phyloP scores from a whole-genome alignment of 371 early-diverging fungal species.

The Conidiobolus incongruus region DNA sequence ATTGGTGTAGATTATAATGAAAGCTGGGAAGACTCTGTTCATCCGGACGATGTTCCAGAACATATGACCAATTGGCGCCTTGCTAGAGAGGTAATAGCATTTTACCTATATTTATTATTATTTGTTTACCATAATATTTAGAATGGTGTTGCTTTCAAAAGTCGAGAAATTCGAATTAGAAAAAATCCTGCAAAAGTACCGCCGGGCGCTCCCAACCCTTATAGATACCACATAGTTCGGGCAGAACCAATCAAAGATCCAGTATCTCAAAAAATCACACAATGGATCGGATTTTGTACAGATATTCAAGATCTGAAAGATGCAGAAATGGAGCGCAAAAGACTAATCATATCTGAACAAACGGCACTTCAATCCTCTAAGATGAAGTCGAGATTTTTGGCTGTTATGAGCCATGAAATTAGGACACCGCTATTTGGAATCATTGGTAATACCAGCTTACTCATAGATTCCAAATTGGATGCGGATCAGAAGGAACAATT shows the following conservation, averaged over 20 bases:
- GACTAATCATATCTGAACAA: neutral
- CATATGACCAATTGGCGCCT: too few species aligned
- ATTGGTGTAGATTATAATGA: conserved; percentile 1
- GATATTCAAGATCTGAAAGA: conserved; percentile 4
- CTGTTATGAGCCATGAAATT: conserved; percentile 4
- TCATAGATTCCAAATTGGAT: conserved; percentile 1
- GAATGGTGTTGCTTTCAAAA: neutral
- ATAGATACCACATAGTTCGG: conserved; percentile 1
- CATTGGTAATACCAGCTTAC: conserved; percentile 1
- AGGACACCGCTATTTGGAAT: conserved; percentile 4
- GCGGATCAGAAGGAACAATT: neutral
- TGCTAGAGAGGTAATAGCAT: too few species aligned
- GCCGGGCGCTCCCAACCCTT: neutral
- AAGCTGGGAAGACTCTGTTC: conserved; percentile 1
- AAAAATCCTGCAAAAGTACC: neutral
- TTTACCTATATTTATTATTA: neutral
- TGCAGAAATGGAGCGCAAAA: conserved; percentile 1
- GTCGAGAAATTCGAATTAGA: neutral
- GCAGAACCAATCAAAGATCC: neutral
- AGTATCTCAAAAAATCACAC: neutral
- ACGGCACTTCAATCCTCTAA: conserved; percentile 2
- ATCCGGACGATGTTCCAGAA: conserved; percentile 4
- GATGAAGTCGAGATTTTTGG: conserved; percentile 2
- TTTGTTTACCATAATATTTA: neutral
- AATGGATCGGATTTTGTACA: neutral